These are phyloP conservation scores for Jamesozyma gamospora DNA, from an alignment of 805 yeast species.

Conservation along the genomic window DNA sequence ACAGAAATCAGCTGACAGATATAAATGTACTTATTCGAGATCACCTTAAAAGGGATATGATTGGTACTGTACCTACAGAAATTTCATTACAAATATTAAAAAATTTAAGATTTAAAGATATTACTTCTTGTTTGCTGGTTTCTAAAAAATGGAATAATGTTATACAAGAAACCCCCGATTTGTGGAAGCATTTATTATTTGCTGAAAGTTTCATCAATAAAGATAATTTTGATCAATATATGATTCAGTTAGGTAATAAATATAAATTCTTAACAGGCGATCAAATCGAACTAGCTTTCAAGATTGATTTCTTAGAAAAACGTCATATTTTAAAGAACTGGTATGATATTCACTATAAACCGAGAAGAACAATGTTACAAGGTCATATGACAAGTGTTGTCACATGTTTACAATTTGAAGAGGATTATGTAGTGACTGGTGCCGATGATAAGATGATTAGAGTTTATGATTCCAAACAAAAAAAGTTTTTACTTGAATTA, in stretches of 20 bases:
- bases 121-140: constrained; percentile 53
- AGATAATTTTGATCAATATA: constrained; percentile 35
- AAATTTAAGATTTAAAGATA: constrained; percentile 51
- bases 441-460: constrained; percentile 80
- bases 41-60: constrained; percentile 59
- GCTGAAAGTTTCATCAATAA: constrained; percentile 50
- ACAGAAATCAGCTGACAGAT: constrained; percentile 26
- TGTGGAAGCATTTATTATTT: constrained; percentile 63
- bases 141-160: constrained; percentile 60
- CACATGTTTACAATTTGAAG: constrained; percentile 89
- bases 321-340: constrained; percentile 78
- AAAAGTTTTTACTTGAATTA: constrained; percentile 50
- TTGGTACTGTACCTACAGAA: constrained; percentile 65
- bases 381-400: constrained; percentile 79
- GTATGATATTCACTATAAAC: constrained; percentile 65
- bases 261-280: constrained; percentile 16
- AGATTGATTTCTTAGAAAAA: constrained; percentile 44
- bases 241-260: constrained; percentile 18
- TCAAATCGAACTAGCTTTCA: constrained; percentile 27
- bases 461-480: constrained; percentile 69
- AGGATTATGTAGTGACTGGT: constrained; percentile 82
- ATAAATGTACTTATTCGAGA: constrained; percentile 23
- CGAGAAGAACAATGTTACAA: constrained; percentile 53
- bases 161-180: constrained; percentile 46
- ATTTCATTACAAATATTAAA: constrained; percentile 54